Conservation (phyloP, 2,329 filamentous ascomycete genomes). For the Aspergillus fischeri region DNA sequence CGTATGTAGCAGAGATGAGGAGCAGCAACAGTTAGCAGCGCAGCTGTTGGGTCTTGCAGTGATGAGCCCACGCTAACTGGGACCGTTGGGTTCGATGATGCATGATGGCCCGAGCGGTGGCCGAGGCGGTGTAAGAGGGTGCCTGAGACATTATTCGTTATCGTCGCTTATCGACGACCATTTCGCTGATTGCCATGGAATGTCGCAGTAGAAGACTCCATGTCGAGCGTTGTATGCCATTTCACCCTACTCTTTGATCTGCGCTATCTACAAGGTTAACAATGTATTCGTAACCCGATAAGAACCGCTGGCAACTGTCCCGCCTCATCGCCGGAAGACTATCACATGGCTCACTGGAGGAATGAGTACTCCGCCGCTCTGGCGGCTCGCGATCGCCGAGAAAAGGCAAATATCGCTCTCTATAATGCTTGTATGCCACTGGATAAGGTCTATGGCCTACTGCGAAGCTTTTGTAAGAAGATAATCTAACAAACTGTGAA, state of each 20-base stretch:
- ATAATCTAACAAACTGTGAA: constrained; percentile 20
- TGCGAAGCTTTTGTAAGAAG: constrained; percentile 3
- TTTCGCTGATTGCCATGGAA: not conserved
- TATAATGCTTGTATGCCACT: constrained; percentile 67
- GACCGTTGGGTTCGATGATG: constrained; percentile 29
- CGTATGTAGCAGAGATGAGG: not conserved
- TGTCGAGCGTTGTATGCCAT: not conserved
- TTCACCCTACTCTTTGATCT: not conserved
- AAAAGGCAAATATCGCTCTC: constrained; percentile 62
- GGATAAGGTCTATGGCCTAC: not conserved
- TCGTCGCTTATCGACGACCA: not conserved
- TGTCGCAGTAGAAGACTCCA: not conserved
- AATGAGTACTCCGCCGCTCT: constrained; percentile 76
- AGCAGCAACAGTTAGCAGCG: not conserved
- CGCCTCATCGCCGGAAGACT: constrained; percentile 9
- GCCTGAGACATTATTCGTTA: constrained; percentile 14
- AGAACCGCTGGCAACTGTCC: constrained; percentile 3
- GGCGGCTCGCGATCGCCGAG: constrained; percentile 65
- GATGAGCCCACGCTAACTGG: constrained; percentile 3
- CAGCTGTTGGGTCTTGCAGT: constrained; percentile 20
- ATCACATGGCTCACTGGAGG: constrained; percentile 65
- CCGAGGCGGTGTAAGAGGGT: constrained; percentile 21
- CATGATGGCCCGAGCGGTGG: constrained; percentile 30
- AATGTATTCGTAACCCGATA: constrained; percentile 10
- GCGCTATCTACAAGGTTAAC: not conserved